Evolutionary conservation across 2,329 filamentous ascomycete genomes (phyloP).

Genomic region (Coccinonectria pachysandricola): DNA sequence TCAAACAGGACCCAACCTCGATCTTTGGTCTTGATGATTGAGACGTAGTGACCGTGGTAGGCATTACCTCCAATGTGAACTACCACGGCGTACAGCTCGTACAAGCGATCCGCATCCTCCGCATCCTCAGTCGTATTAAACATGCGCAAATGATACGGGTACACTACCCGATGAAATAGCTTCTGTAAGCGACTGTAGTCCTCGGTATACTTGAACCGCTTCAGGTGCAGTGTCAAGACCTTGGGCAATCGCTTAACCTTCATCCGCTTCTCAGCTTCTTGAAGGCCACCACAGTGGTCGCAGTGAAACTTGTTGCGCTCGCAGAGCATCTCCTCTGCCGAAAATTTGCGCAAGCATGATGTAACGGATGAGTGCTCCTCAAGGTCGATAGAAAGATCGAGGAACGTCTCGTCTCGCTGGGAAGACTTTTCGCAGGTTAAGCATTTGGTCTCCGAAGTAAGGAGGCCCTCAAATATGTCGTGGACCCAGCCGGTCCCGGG

Average conservation of each 20-base stretch:
- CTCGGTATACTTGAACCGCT: constrained; percentile 97
- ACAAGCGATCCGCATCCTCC: constrained; percentile 83
- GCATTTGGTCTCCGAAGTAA: constrained; percentile 94
- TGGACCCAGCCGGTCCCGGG: constrained; percentile 82
- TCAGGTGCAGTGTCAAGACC: constrained; percentile 84
- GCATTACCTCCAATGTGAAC: constrained; percentile 95
- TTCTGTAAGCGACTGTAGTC: constrained; percentile 90
- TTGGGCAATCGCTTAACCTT: constrained; percentile 93
- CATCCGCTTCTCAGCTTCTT: constrained; percentile 98
- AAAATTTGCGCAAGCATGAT: constrained; percentile 90
- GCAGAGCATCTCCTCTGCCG: constrained; percentile 95
- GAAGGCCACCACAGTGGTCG: constrained; percentile 89
- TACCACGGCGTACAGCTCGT: constrained; percentile 94
- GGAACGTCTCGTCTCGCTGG: constrained; percentile 87
- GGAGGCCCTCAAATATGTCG: constrained; percentile 86
- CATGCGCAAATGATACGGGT: constrained; percentile 89
- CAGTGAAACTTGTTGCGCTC: constrained; percentile 99
- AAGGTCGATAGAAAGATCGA: constrained; percentile 91
- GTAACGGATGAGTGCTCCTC: constrained; percentile 95
- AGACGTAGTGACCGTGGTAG: constrained; percentile 95
- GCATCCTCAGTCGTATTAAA: constrained; percentile 97
- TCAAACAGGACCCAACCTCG: constrained; percentile 94
- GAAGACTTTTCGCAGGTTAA: constrained; percentile 93
- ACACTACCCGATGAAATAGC: constrained; percentile 91
- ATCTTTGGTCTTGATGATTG: constrained; percentile 95